A percentile compares a stretch with the other conserved stretches of the same genome.
Conservation (phyloP, 768 basidiomycete species). For the Leccinum arenicola region DNA sequence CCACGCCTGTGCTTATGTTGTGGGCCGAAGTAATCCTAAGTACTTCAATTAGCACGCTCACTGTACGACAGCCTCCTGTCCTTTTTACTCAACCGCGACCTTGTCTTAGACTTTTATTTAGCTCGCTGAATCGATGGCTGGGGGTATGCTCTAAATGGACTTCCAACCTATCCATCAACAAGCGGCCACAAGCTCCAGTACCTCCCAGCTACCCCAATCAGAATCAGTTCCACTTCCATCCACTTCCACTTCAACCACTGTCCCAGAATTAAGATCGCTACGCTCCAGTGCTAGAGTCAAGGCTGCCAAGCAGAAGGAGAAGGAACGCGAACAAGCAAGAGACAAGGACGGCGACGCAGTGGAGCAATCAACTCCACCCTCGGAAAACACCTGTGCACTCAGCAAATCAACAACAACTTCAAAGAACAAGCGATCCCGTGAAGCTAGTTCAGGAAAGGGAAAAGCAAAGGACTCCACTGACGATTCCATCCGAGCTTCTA, state of each 20-base stretch:
- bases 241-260: constrained; percentile 33
- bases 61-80: constrained; percentile 14
- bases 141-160: constrained; percentile 89
- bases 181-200: constrained; percentile 68
- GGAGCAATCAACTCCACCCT: constrained; percentile 39
- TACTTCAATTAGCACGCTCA: constrained; percentile 24
- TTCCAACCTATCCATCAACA: constrained; percentile 69
- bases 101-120: constrained; percentile 21
- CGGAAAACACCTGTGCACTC: constrained; percentile 44
- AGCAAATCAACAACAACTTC: constrained; percentile 33
- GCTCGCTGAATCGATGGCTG: constrained; percentile 70
- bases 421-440: constrained; percentile 52
- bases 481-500: constrained; percentile 49
- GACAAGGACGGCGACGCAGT: constrained; percentile 51
- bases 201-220: constrained; percentile 41
- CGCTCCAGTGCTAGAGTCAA: constrained; percentile 77
- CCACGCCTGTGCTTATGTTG: constrained; percentile 30
- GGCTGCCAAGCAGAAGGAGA: constrained; percentile 68
- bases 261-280: constrained; percentile 53
- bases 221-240: constrained; percentile 34
- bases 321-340: constrained; percentile 51
- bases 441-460: constrained; percentile 50
- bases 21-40: constrained; percentile 18
- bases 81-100: constrained; percentile 27
- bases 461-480: constrained; percentile 61